A percentile compares a stretch with the other conserved stretches of the same genome.
Conservation (phyloP, 1,284 basidiomycete species). For the Tetrapyrgos nigripes region DNA sequence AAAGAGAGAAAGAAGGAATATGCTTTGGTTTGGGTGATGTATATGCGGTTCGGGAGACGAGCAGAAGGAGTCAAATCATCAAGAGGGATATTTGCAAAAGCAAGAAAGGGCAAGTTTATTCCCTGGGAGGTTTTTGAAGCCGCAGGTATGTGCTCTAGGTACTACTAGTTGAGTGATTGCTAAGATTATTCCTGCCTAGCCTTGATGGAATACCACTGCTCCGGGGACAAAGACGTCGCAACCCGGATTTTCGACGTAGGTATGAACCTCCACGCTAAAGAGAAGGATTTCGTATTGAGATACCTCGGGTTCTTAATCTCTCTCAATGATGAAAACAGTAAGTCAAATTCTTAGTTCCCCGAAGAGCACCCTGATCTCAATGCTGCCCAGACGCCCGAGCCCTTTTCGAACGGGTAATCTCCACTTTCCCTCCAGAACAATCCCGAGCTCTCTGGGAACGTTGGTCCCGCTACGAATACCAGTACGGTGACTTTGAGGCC, state of each 20-base stretch:
- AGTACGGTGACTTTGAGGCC: constrained; percentile 91
- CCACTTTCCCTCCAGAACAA: constrained; percentile 79
- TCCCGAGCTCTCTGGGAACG: constrained; percentile 93
- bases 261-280: constrained; percentile 84
- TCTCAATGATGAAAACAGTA: constrained; percentile 96
- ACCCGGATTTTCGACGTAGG: constrained; percentile 95
- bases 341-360: constrained; percentile 32
- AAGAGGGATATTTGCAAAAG: constrained; percentile 82
- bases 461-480: constrained; percentile 96
- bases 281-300: constrained; percentile 86
- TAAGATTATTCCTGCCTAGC: constrained; percentile 52
- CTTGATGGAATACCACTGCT: constrained; percentile 95
- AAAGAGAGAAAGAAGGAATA: constrained; percentile 70
- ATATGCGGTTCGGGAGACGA: constrained; percentile 92
- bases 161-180: constrained; percentile 3
- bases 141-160: constrained; percentile 62
- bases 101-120: constrained; percentile 84
- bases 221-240: constrained; percentile 85
- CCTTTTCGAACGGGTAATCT: constrained; percentile 89
- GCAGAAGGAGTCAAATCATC: constrained; percentile 83
- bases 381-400: constrained; percentile 84
- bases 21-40: constrained; percentile 80
- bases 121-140: constrained; percentile 97
- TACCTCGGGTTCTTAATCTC: constrained; percentile 95
- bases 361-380: constrained; percentile 14